These are phyloP conservation scores for Aegilops longissima DNA, from an alignment of 176 grass and related monocot genomes.

Conservation along the genomic window DNA sequence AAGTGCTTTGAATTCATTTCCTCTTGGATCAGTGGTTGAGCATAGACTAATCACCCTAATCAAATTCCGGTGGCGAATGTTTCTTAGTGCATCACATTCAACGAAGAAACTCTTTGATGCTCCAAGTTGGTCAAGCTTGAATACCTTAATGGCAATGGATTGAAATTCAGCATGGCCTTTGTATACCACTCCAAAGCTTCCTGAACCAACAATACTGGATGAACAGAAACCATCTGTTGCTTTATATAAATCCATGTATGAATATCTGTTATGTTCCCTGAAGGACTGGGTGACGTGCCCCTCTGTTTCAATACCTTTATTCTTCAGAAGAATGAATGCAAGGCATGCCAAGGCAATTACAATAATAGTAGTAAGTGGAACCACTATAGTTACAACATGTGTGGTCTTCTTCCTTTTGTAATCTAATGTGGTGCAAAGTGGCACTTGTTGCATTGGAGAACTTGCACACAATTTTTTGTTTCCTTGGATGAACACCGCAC, in stretches of 20 bases:
- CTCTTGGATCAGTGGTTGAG: neutral
- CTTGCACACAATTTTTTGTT: neutral
- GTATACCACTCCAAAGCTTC: neutral
- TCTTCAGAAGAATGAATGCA: neutral
- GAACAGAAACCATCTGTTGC: neutral
- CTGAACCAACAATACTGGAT: neutral
- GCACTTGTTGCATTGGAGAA: neutral
- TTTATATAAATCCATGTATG: slow-evolving; percentile 9
- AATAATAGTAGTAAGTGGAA: neutral
- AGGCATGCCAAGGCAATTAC: neutral
- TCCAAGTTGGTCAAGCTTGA: neutral
- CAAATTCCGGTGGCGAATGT: neutral
- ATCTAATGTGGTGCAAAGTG: neutral
- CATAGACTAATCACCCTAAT: neutral
- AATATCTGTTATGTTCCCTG: neutral
- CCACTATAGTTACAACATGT: neutral
- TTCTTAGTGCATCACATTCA: neutral
- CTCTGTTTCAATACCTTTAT: neutral
- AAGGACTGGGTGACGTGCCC: neutral
- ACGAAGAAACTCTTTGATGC: neutral
- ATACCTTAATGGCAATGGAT: neutral
- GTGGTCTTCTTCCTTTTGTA: neutral
- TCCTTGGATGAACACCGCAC: neutral
- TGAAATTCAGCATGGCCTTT: neutral
- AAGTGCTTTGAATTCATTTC: slow-evolving; percentile 8